Percentiles rank a stretch among this genome's conserved stretches.
These are phyloP conservation scores for Solanum neorickii DNA, from an alignment of 257 asterid genomes.

Conservation along the genomic window DNA sequence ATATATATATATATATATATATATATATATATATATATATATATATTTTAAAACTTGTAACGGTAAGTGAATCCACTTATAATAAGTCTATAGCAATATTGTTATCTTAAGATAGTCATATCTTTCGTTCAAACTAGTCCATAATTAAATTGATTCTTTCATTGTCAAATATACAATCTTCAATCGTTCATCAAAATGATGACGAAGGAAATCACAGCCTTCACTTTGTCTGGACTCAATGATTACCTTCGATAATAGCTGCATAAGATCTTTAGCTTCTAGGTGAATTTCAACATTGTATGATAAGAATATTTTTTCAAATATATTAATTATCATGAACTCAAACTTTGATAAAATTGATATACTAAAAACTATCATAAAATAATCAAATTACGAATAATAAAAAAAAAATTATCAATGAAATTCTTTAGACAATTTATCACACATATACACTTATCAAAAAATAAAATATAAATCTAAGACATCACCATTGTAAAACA, in stretches of 20 bases:
- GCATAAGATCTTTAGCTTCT: neutral
- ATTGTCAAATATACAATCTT: too few relatives aligned
- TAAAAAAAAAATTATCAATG: too few relatives aligned
- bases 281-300: too few relatives aligned
- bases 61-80: neutral
- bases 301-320: neutral
- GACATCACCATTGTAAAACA: neutral
- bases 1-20: too few relatives aligned
- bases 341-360: neutral
- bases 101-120: neutral
- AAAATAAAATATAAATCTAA: too few relatives aligned
- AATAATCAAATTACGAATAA: too few relatives aligned
- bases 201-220: neutral
- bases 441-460: neutral
- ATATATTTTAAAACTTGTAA: too few relatives aligned
- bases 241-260: neutral
- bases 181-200: neutral
- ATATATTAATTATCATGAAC: neutral
- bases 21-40: too few relatives aligned
- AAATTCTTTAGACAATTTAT: neutral
- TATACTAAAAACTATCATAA: neutral
- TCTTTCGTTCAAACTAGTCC: too few relatives aligned
- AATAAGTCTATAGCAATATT: too few relatives aligned
- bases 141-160: neutral
- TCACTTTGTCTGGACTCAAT: neutral